Evolutionary conservation across 257 asterid genomes (phyloP).

Genomic region (Nyctanthes arbortristis): DNA sequence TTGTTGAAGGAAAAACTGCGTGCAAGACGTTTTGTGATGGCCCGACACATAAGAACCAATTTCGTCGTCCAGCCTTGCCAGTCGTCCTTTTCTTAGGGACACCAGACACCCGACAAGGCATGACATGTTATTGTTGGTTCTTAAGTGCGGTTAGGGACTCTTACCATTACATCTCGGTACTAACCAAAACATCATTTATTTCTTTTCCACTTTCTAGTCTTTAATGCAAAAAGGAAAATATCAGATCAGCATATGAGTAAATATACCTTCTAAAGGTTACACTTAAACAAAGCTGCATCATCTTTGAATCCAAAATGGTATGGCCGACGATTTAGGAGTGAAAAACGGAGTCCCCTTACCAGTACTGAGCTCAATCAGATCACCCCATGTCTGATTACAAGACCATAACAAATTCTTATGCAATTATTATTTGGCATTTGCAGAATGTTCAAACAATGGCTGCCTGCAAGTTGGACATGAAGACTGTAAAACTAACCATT

Average conservation of each 20-base stretch:
- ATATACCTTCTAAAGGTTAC: not conserved
- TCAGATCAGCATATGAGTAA: not conserved
- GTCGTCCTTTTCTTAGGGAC: too few species aligned
- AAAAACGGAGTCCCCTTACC: not conserved
- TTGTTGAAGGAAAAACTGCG: too few species aligned
- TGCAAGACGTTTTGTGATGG: too few species aligned
- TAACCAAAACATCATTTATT: too few species aligned
- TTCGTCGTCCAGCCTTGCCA: too few species aligned
- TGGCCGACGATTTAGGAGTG: not conserved
- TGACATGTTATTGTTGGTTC: too few species aligned
- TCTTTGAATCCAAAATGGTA: not conserved
- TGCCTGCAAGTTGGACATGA: constrained; percentile 81
- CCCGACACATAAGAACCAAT: too few species aligned
- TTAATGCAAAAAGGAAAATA: not conserved
- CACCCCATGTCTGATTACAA: not conserved
- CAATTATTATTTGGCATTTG: not conserved
- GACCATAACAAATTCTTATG: constrained; percentile 1
- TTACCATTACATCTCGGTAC: too few species aligned
- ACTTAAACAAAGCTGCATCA: not conserved
- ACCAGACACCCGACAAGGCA: too few species aligned
- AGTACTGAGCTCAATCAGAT: not conserved
- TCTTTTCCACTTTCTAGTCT: too few species aligned
- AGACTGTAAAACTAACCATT: constrained; percentile 52
- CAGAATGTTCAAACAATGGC: constrained; percentile 31
- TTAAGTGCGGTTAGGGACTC: too few species aligned